These are phyloP conservation scores for Pythium brassicae DNA, from an alignment of 352 stramenopile genomes.

Conservation along the genomic window DNA sequence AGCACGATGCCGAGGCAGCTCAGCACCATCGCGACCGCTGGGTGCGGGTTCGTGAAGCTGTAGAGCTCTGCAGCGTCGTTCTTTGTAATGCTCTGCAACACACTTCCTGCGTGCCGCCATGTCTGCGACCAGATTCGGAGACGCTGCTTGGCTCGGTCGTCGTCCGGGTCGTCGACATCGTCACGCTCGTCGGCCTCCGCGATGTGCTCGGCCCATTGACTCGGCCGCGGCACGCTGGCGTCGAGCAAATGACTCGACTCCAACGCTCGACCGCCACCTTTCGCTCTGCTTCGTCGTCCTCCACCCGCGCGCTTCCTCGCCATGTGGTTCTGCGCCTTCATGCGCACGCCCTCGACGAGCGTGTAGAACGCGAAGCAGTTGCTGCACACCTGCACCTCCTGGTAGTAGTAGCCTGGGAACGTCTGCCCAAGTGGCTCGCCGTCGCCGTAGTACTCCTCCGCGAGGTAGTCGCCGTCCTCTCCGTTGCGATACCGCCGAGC, in stretches of 20 bases:
- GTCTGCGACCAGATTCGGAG: constrained; percentile 29
- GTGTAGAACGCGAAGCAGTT: constrained; percentile 83
- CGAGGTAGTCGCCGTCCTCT: constrained; percentile 74
- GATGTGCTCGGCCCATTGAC: background rate
- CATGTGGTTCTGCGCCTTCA: constrained; percentile 54
- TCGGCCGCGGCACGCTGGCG: background rate
- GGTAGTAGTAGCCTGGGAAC: constrained; percentile 83
- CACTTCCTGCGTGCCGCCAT: constrained; percentile 27
- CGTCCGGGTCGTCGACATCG: background rate
- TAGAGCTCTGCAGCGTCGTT: constrained; percentile 74
- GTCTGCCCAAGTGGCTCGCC: constrained; percentile 65
- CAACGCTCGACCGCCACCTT: background rate
- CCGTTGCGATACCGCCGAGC: constrained; percentile 70
- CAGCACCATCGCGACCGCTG: constrained; percentile 73
- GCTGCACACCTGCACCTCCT: constrained; percentile 68
- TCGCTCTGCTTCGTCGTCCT: constrained; percentile 18
- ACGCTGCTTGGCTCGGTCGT: background rate
- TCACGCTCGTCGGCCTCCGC: constrained; percentile 3
- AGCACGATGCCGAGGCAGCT: constrained; percentile 54
- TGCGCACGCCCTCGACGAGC: constrained; percentile 68
- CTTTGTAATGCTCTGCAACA: constrained; percentile 39
- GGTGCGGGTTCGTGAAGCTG: constrained; percentile 76
- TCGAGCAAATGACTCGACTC: background rate
- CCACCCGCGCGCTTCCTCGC: constrained; percentile 7
- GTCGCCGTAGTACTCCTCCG: constrained; percentile 70